Conservation (phyloP, 345 rosid genomes). For the Angophora floribunda region DNA sequence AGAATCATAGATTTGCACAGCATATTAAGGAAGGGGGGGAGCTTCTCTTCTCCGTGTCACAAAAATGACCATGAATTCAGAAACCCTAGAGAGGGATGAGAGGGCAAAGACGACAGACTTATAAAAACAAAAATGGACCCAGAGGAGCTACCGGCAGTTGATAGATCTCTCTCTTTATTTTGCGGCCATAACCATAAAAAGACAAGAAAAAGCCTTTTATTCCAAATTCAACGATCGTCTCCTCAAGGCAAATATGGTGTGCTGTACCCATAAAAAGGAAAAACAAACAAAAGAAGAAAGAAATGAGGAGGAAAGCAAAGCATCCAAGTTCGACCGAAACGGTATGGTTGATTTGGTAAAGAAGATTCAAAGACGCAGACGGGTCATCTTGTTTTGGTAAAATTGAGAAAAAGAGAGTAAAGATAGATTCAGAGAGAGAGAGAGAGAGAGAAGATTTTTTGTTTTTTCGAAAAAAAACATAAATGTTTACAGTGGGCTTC, state of each 20-base stretch:
- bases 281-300: background rate
- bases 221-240: background rate
- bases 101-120: background rate
- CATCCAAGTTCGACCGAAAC: background rate
- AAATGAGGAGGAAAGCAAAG: background rate
- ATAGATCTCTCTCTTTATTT: background rate
- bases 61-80: background rate
- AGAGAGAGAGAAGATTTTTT: background rate
- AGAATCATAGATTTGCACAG: background rate
- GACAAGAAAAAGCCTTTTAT: background rate
- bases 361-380: background rate
- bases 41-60: background rate
- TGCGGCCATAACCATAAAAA: background rate
- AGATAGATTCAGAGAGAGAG: background rate
- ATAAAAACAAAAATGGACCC: background rate
- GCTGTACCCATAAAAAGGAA: background rate
- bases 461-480: background rate
- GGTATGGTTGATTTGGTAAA: background rate
- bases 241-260: background rate
- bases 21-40: background rate
- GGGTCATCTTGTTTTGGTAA: background rate
- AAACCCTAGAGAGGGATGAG: background rate
- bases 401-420: background rate
- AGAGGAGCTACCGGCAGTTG: background rate
- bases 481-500: background rate